These are phyloP conservation scores for Apiotrichum montevideense DNA, from an alignment of 1,284 basidiomycete species.

Conservation along the genomic window DNA sequence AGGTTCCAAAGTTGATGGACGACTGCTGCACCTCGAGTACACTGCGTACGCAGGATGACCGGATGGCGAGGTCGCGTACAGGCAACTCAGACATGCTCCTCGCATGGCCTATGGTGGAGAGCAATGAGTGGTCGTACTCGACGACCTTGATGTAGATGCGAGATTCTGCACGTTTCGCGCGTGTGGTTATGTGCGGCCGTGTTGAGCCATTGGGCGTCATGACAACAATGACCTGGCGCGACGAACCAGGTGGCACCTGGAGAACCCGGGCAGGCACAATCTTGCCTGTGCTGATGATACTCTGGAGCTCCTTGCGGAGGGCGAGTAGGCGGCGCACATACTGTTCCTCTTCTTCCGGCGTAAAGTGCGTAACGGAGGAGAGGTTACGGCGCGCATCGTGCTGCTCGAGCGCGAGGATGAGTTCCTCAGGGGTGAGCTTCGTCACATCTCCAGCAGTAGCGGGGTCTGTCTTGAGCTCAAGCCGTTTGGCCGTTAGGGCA, in stretches of 20 bases:
- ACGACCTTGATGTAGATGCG: slow-evolving; percentile 49
- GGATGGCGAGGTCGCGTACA: slow-evolving; percentile 50
- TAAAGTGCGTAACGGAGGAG: slow-evolving; percentile 41
- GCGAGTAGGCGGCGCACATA: slow-evolving; percentile 48
- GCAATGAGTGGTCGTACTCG: slow-evolving; percentile 45
- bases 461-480: slow-evolving; percentile 28
- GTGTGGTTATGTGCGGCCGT: slow-evolving; percentile 47
- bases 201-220: slow-evolving; percentile 50
- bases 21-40: slow-evolving; percentile 51
- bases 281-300: slow-evolving; percentile 40
- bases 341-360: slow-evolving; percentile 49
- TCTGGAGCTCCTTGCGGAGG: slow-evolving; percentile 46
- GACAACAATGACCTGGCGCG: slow-evolving; percentile 47
- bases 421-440: slow-evolving; percentile 47
- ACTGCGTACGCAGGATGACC: slow-evolving; percentile 47
- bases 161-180: slow-evolving; percentile 50
- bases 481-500: slow-evolving; percentile 37
- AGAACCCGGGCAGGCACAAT: slow-evolving; percentile 46
- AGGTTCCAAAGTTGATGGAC: slow-evolving; percentile 52
- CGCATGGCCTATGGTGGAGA: slow-evolving; percentile 12
- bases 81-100: slow-evolving; percentile 46
- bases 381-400: slow-evolving; percentile 44
- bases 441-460: slow-evolving; percentile 28
- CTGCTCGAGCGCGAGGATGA: slow-evolving; percentile 47
- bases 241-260: slow-evolving; percentile 36